These are phyloP conservation scores for Cyamopsis tetragonoloba DNA, from an alignment of 306 rosid genomes.

Conservation along the genomic window DNA sequence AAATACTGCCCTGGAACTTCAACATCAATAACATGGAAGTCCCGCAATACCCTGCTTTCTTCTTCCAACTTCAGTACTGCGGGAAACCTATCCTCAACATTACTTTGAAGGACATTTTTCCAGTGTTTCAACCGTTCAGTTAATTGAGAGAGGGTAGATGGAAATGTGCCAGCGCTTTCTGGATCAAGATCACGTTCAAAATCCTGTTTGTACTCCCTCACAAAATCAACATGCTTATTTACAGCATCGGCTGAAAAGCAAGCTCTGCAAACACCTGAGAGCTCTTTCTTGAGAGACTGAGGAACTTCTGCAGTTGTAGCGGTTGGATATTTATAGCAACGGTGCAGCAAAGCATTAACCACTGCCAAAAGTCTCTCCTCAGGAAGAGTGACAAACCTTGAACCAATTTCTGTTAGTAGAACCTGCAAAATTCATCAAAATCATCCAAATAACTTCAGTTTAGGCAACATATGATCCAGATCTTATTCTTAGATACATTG, in stretches of 20 bases:
- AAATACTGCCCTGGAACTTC: conserved; percentile 99
- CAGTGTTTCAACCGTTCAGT: conserved; percentile 93
- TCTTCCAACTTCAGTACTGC: conserved; percentile 95
- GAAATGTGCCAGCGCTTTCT: conserved; percentile 88
- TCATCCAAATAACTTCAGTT: conserved; percentile 6
- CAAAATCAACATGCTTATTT: conserved; percentile 97
- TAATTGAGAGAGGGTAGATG: conserved; percentile 87
- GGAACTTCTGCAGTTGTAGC: conserved; percentile 99
- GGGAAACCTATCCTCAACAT: conserved; percentile 98
- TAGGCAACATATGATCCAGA: background rate
- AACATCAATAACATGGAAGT: conserved; percentile 96
- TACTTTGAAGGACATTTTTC: conserved; percentile 97
- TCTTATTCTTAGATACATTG: background rate
- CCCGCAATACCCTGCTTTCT: conserved; percentile 96
- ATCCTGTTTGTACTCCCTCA: conserved; percentile 94
- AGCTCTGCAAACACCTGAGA: conserved; percentile 99
- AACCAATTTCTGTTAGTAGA: conserved; percentile 96
- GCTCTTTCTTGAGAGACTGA: conserved; percentile 97
- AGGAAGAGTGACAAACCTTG: conserved; percentile 94
- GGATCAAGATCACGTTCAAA: conserved; percentile 99
- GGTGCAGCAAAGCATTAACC: conserved; percentile 96
- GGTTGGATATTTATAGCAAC: conserved; percentile 98
- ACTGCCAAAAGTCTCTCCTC: conserved; percentile 99
- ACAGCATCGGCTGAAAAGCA: conserved; percentile 98
- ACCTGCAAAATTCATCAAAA: conserved; percentile 46